Percentiles rank a stretch among this genome's conserved stretches.
Conservation (phyloP, 176 grass and related monocot genomes). For the Hordeum marinum region DNA sequence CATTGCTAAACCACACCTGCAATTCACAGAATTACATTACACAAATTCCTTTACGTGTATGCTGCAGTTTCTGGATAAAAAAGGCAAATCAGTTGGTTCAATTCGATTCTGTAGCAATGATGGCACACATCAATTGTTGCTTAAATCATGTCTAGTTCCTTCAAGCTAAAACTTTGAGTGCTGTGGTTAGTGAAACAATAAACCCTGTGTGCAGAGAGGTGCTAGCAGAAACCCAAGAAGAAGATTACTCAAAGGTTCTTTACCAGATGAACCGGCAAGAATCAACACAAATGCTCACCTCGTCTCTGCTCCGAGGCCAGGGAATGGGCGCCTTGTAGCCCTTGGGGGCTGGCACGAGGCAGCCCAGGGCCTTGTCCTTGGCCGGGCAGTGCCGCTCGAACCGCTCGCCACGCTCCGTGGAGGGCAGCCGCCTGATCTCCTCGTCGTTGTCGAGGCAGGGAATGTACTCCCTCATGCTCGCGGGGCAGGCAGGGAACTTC, state of each 20-base stretch:
- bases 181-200: background rate
- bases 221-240: background rate
- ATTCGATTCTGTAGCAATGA: background rate
- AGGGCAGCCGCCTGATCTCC: conserved; percentile 60
- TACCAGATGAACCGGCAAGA: conserved; percentile 2
- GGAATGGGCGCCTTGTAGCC: conserved; percentile 78
- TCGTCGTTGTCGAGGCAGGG: conserved; percentile 88
- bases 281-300: conserved; percentile 49
- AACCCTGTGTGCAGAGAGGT: background rate
- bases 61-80: background rate
- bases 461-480: conserved; percentile 81
- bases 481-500: conserved; percentile 56
- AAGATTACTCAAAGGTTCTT: background rate
- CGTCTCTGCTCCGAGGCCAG: conserved; percentile 88
- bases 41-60: background rate
- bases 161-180: background rate
- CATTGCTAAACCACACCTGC: conserved; percentile 97
- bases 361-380: conserved; percentile 57
- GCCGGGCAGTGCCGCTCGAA: conserved; percentile 89
- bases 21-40: conserved; percentile 2
- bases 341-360: conserved; percentile 66
- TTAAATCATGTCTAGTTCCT: background rate
- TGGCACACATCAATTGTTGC: background rate
- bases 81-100: background rate
- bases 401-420: conserved; percentile 57